phyloP scores from a whole-genome alignment of 768 basidiomycete species.

The Boletus rubescentipes region DNA sequence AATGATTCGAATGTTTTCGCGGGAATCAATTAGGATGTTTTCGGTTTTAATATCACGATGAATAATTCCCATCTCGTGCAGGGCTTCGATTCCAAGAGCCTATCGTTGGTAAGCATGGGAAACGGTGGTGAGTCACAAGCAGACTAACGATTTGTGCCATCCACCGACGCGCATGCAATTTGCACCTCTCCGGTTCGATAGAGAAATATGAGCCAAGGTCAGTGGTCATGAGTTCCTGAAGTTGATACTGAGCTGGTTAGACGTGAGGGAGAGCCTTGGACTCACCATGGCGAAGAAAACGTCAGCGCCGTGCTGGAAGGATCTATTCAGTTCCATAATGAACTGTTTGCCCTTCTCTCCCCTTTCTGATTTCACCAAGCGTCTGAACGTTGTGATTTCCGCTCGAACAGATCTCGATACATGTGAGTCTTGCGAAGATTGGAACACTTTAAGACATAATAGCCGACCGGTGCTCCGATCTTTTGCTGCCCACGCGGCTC shows the following conservation, averaged over 20 bases:
- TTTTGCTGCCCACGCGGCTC: slow-evolving; percentile 20
- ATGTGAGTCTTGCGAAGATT: slow-evolving; percentile 5
- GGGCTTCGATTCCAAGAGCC: slow-evolving; percentile 39
- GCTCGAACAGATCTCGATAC: slow-evolving; percentile 20
- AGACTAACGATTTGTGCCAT: slow-evolving; percentile 39
- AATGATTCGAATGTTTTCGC: slow-evolving; percentile 40
- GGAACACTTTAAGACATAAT: slow-evolving; percentile 41
- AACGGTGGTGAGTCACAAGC: not conserved
- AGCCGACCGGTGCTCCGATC: slow-evolving; percentile 30
- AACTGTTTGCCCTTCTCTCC: slow-evolving; percentile 30
- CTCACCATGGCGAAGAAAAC: slow-evolving; percentile 43
- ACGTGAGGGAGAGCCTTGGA: not conserved
- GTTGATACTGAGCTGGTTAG: not conserved
- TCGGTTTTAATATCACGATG: slow-evolving; percentile 71
- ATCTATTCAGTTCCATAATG: slow-evolving; percentile 40
- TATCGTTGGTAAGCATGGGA: slow-evolving; percentile 13
- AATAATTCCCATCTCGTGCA: slow-evolving; percentile 62
- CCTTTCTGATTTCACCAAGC: slow-evolving; percentile 26
- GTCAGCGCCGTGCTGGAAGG: slow-evolving; percentile 29
- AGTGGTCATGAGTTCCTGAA: slow-evolving; percentile 40
- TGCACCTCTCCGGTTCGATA: slow-evolving; percentile 21
- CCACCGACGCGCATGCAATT: slow-evolving; percentile 37
- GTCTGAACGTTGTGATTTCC: slow-evolving; percentile 38
- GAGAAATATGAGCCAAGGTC: slow-evolving; percentile 36
- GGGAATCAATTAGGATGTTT: slow-evolving; percentile 58